A percentile compares a stretch with the other conserved stretches of the same genome.
phyloP scores from a whole-genome alignment of 2,329 filamentous ascomycete genomes.

The Neopestalotiopsis clavispora region DNA sequence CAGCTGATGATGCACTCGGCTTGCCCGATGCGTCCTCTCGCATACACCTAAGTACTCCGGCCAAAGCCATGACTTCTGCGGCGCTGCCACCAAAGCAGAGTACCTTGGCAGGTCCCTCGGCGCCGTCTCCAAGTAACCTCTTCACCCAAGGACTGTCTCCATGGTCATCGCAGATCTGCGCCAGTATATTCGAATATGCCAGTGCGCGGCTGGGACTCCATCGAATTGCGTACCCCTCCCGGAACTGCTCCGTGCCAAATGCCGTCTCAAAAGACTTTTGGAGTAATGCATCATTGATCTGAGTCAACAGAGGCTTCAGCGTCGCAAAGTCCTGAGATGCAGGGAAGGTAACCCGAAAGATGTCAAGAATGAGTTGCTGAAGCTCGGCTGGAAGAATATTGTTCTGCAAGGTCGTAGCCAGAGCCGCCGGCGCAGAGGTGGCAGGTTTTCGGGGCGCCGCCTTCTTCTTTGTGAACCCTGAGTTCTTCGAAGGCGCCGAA shows the following conservation, averaged over 20 bases:
- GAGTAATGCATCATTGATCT: slow-evolving; percentile 23
- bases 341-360: slow-evolving; percentile 24
- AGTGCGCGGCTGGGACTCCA: slow-evolving; percentile 26
- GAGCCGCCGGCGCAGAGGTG: background rate
- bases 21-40: slow-evolving; percentile 6
- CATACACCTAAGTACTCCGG: slow-evolving; percentile 8
- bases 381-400: slow-evolving; percentile 22
- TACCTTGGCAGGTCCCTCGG: slow-evolving; percentile 18
- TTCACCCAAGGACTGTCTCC: slow-evolving; percentile 21
- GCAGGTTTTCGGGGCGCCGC: slow-evolving; percentile 7
- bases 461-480: slow-evolving; percentile 19
- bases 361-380: slow-evolving; percentile 24
- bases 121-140: slow-evolving; percentile 15
- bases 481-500: slow-evolving; percentile 23
- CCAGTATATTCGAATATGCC: slow-evolving; percentile 23
- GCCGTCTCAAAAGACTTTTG: slow-evolving; percentile 21
- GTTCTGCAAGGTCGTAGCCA: slow-evolving; percentile 19
- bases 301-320: slow-evolving; percentile 21
- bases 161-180: slow-evolving; percentile 23
- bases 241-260: slow-evolving; percentile 23
- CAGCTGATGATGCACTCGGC: background rate
- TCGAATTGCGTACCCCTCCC: slow-evolving; percentile 26
- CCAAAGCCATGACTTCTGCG: slow-evolving; percentile 24
- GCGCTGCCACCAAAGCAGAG: slow-evolving; percentile 25
- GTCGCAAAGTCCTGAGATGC: slow-evolving; percentile 24